These are phyloP conservation scores for Geotrichum aggregatum DNA, from an alignment of 1,139 yeast species.

Conservation along the genomic window DNA sequence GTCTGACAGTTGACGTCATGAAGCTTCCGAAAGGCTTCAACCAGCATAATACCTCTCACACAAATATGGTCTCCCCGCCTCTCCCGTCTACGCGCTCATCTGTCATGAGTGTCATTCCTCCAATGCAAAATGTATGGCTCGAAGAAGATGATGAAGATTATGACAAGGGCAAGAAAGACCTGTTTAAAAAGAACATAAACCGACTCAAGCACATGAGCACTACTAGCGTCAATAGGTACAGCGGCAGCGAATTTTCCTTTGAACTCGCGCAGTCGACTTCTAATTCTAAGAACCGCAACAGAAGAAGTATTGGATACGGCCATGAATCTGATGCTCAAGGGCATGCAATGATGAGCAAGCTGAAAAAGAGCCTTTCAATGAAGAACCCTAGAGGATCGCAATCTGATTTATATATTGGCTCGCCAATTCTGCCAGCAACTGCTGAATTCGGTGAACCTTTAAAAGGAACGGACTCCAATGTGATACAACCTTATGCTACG, in stretches of 20 bases:
- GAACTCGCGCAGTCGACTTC: background rate
- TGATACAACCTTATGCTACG: background rate
- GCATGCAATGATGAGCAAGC: background rate
- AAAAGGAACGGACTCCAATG: background rate
- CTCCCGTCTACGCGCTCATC: slow-evolving; percentile 12
- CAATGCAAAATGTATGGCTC: slow-evolving; percentile 20
- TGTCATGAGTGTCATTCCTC: slow-evolving; percentile 9
- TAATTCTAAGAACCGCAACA: slow-evolving; percentile 2
- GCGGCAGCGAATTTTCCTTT: background rate
- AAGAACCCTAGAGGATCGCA: background rate
- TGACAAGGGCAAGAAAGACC: background rate
- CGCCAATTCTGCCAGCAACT: background rate
- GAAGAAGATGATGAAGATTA: slow-evolving; percentile 21
- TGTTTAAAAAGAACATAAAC: background rate
- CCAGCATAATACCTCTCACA: slow-evolving; percentile 2
- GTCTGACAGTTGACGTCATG: slow-evolving; percentile 17
- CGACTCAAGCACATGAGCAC: slow-evolving; percentile 9
- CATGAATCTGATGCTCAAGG: background rate
- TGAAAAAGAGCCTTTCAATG: background rate
- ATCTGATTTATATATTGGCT: background rate
- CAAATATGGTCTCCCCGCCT: background rate
- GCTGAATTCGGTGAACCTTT: background rate
- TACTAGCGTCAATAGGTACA: slow-evolving; percentile 4
- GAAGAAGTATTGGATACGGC: slow-evolving; percentile 6
- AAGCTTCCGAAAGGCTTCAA: slow-evolving; percentile 13